Conservation (phyloP, 2,329 filamentous ascomycete genomes). For the Fusarium drepaniforme region DNA sequence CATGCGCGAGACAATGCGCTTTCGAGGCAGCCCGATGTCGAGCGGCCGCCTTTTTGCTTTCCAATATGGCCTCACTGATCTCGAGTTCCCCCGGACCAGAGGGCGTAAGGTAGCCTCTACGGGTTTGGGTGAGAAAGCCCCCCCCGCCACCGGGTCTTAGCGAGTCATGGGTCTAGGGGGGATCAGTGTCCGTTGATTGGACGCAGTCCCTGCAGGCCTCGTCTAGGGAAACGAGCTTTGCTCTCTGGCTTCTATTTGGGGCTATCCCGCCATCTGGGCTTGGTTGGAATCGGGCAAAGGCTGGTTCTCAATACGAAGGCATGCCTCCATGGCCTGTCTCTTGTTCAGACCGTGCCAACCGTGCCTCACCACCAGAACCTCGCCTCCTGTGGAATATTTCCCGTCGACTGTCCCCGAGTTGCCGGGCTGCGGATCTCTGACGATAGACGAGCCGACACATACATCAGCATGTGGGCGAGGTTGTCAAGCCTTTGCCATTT, state of each 20-base stretch:
- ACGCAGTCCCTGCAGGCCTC: slow-evolving; percentile 38
- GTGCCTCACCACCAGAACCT: slow-evolving; percentile 33
- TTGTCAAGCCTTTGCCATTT: slow-evolving; percentile 17
- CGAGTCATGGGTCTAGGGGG: slow-evolving; percentile 44
- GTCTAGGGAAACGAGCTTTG: slow-evolving; percentile 47
- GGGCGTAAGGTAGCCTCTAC: slow-evolving; percentile 23
- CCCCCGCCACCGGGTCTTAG: slow-evolving; percentile 42
- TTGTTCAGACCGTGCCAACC: slow-evolving; percentile 38
- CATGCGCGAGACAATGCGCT: slow-evolving; percentile 7
- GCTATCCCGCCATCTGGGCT: slow-evolving; percentile 42
- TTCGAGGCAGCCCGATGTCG: slow-evolving; percentile 20
- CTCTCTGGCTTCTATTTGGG: slow-evolving; percentile 46
- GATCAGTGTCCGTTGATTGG: slow-evolving; percentile 40
- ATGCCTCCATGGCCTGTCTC: slow-evolving; percentile 40
- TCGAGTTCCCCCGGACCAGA: slow-evolving; percentile 22
- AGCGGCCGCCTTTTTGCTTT: slow-evolving; percentile 34
- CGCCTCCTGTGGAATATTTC: slow-evolving; percentile 43
- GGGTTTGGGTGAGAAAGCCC: slow-evolving; percentile 30
- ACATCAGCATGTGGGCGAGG: slow-evolving; percentile 39
- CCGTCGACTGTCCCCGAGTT: slow-evolving; percentile 39
- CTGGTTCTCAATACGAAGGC: slow-evolving; percentile 44
- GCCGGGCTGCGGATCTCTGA: slow-evolving; percentile 31
- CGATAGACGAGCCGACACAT: slow-evolving; percentile 36
- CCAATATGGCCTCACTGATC: slow-evolving; percentile 44
- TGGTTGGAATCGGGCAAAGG: slow-evolving; percentile 45